Evolutionary conservation across 441 rosid genomes (phyloP).

Genomic region (Biscutella laevigata): DNA sequence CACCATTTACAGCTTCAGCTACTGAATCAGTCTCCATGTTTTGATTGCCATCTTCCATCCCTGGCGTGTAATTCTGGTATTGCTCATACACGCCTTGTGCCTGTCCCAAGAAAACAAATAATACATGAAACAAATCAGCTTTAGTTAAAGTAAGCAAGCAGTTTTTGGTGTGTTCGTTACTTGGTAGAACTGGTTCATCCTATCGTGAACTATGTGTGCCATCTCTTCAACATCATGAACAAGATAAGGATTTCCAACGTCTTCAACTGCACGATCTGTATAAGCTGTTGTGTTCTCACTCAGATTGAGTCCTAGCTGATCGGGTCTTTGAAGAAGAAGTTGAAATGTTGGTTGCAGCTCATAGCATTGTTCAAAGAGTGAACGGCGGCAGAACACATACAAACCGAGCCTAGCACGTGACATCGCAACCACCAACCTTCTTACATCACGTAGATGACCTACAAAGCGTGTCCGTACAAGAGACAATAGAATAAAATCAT

Average conservation of each 20-base stretch:
- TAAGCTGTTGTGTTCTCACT: slow-evolving; percentile 39
- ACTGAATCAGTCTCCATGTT: slow-evolving; percentile 23
- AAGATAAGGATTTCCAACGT: slow-evolving; percentile 50
- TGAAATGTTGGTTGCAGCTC: slow-evolving; percentile 94
- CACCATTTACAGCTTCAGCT: slow-evolving; percentile 10
- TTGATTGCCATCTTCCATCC: slow-evolving; percentile 18
- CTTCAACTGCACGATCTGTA: slow-evolving; percentile 73
- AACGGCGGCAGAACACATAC: slow-evolving; percentile 84
- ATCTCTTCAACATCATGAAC: slow-evolving; percentile 70
- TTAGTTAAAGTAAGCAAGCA: neutral
- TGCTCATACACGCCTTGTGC: slow-evolving; percentile 28
- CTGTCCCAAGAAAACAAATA: neutral
- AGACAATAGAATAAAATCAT: slow-evolving; percentile 83
- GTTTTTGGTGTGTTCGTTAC: slow-evolving; percentile 23
- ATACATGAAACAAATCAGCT: neutral
- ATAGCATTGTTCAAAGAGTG: slow-evolving; percentile 93
- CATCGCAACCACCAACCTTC: slow-evolving; percentile 97
- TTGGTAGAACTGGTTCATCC: slow-evolving; percentile 55
- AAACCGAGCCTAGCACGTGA: slow-evolving; percentile 97
- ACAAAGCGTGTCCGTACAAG: slow-evolving; percentile 95
- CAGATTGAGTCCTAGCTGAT: slow-evolving; percentile 60
- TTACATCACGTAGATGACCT: slow-evolving; percentile 96
- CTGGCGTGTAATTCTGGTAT: slow-evolving; percentile 20
- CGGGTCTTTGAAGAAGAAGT: slow-evolving; percentile 75
- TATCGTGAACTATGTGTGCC: slow-evolving; percentile 50